Conservation (phyloP, 73 alveolate species). For the Paramecium primaurelia region DNA sequence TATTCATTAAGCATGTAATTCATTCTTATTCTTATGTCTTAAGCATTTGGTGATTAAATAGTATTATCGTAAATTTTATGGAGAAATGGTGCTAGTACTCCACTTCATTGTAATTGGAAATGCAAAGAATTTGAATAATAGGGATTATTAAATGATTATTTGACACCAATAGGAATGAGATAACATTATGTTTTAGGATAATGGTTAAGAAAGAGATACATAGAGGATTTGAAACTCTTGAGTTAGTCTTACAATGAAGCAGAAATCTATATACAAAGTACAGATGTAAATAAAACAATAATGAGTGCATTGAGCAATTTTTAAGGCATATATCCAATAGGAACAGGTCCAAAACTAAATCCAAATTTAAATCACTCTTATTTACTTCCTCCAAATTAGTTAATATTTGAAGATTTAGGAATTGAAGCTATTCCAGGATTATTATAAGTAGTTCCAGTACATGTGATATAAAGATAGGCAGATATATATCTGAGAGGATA, state of each 20-base stretch:
- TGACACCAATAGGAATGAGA: conserved; percentile 73
- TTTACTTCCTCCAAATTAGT: conserved; percentile 28
- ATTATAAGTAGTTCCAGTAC: conserved; percentile 5
- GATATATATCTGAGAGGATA: conserved; percentile 17
- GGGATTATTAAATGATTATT: conserved; percentile 63
- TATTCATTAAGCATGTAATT: background rate
- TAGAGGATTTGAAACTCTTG: conserved; percentile 55
- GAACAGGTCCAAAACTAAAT: conserved; percentile 57
- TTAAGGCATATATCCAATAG: conserved; percentile 85
- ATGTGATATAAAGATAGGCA: background rate
- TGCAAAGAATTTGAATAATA: background rate
- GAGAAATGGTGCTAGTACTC: conserved; percentile 61
- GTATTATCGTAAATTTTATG: background rate
- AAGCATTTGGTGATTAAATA: conserved; percentile 15
- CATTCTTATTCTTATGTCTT: background rate
- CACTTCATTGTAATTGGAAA: conserved; percentile 53
- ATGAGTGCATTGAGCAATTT: conserved; percentile 83
- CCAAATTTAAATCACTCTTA: background rate
- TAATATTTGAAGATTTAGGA: background rate
- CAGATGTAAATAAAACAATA: conserved; percentile 75
- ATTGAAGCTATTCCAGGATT: conserved; percentile 30
- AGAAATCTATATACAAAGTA: conserved; percentile 64
- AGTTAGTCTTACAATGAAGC: conserved; percentile 43
- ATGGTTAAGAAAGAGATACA: conserved; percentile 66
- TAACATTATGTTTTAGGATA: conserved; percentile 71